These are phyloP conservation scores for Silene conica DNA, from an alignment of 148 eudicot species.

Conservation along the genomic window DNA sequence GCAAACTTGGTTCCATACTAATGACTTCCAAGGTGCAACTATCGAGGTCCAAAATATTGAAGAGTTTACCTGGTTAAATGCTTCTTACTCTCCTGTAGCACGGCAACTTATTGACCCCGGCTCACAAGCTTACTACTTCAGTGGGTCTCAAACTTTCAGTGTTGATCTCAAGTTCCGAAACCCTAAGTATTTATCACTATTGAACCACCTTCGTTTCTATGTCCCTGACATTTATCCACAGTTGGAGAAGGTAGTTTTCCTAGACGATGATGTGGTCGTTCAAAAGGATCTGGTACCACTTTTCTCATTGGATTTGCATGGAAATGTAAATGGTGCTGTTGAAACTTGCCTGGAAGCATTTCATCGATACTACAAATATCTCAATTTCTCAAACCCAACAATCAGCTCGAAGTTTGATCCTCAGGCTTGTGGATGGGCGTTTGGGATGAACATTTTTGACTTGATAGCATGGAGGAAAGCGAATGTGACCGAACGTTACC, in stretches of 20 bases:
- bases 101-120: constrained; percentile 35
- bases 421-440: constrained; percentile 90
- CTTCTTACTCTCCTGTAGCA: constrained; percentile 57
- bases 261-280: constrained; percentile 75
- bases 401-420: constrained; percentile 76
- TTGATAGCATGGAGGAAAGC: constrained; percentile 66
- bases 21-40: constrained; percentile 57
- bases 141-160: constrained; percentile 39
- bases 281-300: constrained; percentile 69
- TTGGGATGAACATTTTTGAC: constrained; percentile 73
- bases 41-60: constrained; percentile 62
- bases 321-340: constrained; percentile 78
- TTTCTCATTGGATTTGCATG: constrained; percentile 66
- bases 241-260: constrained; percentile 66
- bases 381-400: constrained; percentile 63
- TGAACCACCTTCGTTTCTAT: constrained; percentile 74
- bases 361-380: constrained; percentile 66
- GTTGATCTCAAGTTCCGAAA: constrained; percentile 51
- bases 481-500: constrained; percentile 56
- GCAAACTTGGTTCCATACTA: constrained; percentile 67
- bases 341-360: constrained; percentile 81
- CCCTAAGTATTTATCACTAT: constrained; percentile 48
- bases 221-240: constrained; percentile 69
- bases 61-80: constrained; percentile 66
- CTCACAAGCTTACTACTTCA: constrained; percentile 41